Evolutionary conservation across 495 filamentous ascomycete species (phyloP).

Genomic region (Lasiosphaeria ovina): DNA sequence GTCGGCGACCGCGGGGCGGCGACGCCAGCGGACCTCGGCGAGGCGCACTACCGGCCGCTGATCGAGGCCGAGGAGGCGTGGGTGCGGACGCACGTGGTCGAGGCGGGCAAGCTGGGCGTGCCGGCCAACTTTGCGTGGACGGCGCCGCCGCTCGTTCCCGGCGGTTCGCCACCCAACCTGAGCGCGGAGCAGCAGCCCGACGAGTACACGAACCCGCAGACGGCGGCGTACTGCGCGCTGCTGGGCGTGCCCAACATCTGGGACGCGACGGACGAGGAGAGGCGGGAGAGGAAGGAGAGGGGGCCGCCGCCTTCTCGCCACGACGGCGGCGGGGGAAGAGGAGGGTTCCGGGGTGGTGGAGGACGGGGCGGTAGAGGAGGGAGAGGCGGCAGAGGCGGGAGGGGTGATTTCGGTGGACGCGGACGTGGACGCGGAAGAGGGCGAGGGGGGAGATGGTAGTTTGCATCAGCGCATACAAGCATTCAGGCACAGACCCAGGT

Average conservation of each 20-base stretch:
- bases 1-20: constrained; percentile 55
- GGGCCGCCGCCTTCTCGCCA: constrained; percentile 37
- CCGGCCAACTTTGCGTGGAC: constrained; percentile 75
- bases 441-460: constrained; percentile 1
- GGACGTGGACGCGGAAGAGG: constrained; percentile 12
- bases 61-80: constrained; percentile 68
- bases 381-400: constrained; percentile 18
- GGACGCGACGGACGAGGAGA: constrained; percentile 66
- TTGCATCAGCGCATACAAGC: neutral
- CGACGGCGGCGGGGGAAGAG: constrained; percentile 35
- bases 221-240: constrained; percentile 70
- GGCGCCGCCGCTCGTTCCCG: constrained; percentile 64
- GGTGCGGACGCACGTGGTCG: constrained; percentile 72
- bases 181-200: constrained; percentile 47
- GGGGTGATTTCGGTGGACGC: constrained; percentile 19
- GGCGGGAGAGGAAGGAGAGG: constrained; percentile 46
- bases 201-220: constrained; percentile 85
- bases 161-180: constrained; percentile 23
- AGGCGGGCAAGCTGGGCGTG: constrained; percentile 56
- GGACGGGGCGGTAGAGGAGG: constrained; percentile 31
- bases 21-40: constrained; percentile 56
- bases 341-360: constrained; percentile 24
- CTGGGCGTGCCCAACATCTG: constrained; percentile 77
- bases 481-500: neutral
- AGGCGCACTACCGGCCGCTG: constrained; percentile 57